phyloP scores from a whole-genome alignment of 2,329 filamentous ascomycete genomes.

The Apiospora hydei region DNA sequence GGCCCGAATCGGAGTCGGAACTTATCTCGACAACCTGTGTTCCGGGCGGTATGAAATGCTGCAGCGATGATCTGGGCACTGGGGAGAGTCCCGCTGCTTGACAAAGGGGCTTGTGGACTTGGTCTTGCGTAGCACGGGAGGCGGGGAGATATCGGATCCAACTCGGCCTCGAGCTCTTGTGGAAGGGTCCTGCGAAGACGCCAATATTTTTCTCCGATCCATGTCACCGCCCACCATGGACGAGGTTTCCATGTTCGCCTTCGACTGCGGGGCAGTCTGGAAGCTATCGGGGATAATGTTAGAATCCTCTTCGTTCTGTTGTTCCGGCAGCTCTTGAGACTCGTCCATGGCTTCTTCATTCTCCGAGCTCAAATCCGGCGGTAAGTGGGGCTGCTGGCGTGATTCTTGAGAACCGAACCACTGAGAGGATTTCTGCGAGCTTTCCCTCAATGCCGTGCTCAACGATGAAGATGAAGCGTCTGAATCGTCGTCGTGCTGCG shows the following conservation, averaged over 20 bases:
- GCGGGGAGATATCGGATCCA: constrained; percentile 12
- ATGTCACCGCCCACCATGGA: constrained; percentile 28
- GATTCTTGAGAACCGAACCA: not conserved
- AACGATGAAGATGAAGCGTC: constrained; percentile 38
- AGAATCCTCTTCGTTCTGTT: constrained; percentile 31
- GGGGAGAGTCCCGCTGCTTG: constrained; percentile 12
- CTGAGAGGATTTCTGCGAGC: constrained; percentile 44
- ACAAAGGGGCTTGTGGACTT: constrained; percentile 12
- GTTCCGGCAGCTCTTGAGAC: constrained; percentile 44
- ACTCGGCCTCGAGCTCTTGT: not conserved
- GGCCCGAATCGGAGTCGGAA: constrained; percentile 30
- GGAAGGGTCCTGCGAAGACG: not conserved
- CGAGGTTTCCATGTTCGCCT: constrained; percentile 33
- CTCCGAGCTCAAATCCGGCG: constrained; percentile 41
- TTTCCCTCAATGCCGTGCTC: constrained; percentile 47
- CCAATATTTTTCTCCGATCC: not conserved
- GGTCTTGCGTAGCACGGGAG: constrained; percentile 16
- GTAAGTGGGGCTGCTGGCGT: constrained; percentile 35
- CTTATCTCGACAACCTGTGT: constrained; percentile 48
- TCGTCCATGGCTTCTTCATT: constrained; percentile 49
- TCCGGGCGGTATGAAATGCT: constrained; percentile 44
- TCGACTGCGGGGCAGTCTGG: constrained; percentile 28
- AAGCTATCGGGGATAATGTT: constrained; percentile 26
- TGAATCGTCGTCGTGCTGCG: constrained; percentile 14
- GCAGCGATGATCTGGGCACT: constrained; percentile 26